Percentiles rank a stretch among this genome's conserved stretches.
Conservation (phyloP, 345 rosid species). For the Citrus trifoliata region DNA sequence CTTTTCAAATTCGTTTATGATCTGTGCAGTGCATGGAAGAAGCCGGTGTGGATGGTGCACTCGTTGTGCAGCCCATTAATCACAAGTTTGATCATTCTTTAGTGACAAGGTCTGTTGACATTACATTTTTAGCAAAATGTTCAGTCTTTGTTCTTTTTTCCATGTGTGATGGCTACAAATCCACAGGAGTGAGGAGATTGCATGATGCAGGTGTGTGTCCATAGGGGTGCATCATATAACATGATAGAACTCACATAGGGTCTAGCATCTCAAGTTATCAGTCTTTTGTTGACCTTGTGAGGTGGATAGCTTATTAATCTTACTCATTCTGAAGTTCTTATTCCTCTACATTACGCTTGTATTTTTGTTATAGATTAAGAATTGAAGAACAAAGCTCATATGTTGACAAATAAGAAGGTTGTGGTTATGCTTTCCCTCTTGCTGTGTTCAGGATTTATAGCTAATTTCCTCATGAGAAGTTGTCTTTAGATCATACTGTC, state of each 20-base stretch:
- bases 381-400: neutral
- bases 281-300: neutral
- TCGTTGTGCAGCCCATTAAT: slow-evolving; percentile 92
- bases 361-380: neutral
- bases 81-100: slow-evolving; percentile 93
- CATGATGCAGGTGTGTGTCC: neutral
- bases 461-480: neutral
- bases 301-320: neutral
- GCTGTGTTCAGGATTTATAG: neutral
- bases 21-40: slow-evolving; percentile 74
- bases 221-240: neutral
- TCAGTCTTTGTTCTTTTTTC: neutral
- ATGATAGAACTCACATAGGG: neutral
- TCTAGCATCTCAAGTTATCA: neutral
- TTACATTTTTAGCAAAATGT: neutral
- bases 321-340: neutral
- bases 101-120: slow-evolving; percentile 58
- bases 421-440: neutral
- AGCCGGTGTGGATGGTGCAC: slow-evolving; percentile 90
- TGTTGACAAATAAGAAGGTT: neutral
- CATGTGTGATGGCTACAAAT: neutral
- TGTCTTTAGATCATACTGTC: neutral
- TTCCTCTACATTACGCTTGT: neutral
- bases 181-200: neutral
- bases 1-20: neutral